Base-by-base conservation (phyloP, 228 moss, liverwort and hornwort species). In the Sphagnum magellanicum region DNA sequence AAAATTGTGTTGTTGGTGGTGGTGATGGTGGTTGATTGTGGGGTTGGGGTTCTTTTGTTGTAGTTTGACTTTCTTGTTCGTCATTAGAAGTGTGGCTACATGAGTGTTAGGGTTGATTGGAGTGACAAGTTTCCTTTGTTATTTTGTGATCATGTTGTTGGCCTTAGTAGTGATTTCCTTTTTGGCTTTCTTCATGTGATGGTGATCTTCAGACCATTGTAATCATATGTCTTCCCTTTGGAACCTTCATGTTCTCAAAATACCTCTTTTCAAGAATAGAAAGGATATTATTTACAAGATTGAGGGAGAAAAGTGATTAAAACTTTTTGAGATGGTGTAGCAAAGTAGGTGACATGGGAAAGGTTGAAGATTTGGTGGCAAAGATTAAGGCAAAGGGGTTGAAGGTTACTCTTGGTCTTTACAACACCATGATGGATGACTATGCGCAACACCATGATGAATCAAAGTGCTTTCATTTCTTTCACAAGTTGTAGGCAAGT, bases 21-120 rank as follows among this genome's bases (percentile, higher is more conserved):
- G 67, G 70, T 75, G 10, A 72, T 8, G 65, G 10, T 15, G 73
- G 65, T 52, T 72, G 68, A 52, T 69, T 73, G 75, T 32, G 3
- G 32, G 1, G 32, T 2, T 2, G 60, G 50, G 72, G 50, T 71
- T 57, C 8, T 52, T 48, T 16, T 50, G 50, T 62, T 81, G 67
- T 90, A 97, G 97, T 84, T 91, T 93, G 67, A 98, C 91, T 12
- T 93, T 93, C 73, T 75, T 98, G 84, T 90, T 93, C 60, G 90
- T 98, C 50, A 85, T 98, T 50, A 91, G 85, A 80, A 93, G 97
- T 61, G 81, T 98, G 68, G 66, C 87, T 71, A 89, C 97, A n/a
- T 91, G 93, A 66, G 87, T 98, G 57, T 70, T 98, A 63, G 93
- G 97, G 61, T 88, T 98, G 73, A 82, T 86, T 49, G 91, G 87